Evolutionary conservation across 768 basidiomycete species (phyloP).

Genomic region (Kwoniella botswanensis): DNA sequence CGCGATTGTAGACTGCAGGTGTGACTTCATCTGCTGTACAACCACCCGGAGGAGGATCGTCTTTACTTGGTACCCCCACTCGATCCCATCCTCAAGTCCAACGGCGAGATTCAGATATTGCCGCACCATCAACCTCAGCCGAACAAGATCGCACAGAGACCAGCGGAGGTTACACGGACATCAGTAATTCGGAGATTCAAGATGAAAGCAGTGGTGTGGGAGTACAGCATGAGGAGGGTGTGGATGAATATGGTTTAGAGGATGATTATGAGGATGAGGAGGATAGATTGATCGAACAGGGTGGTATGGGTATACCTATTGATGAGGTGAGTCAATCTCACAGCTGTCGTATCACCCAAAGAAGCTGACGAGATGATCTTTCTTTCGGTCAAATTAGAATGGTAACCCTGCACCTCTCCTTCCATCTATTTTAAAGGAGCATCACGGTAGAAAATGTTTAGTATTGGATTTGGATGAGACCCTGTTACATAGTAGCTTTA

Average conservation of each 20-base stretch:
- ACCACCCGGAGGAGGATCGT: slow-evolving; percentile 77
- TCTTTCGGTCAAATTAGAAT: slow-evolving; percentile 64
- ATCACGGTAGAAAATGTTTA: slow-evolving; percentile 88
- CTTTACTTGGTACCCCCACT: slow-evolving; percentile 51
- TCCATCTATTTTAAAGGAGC: slow-evolving; percentile 77
- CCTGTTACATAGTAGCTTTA: slow-evolving; percentile 95
- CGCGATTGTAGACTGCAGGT: slow-evolving; percentile 69
- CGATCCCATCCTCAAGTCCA: slow-evolving; percentile 59
- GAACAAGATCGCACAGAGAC: slow-evolving; percentile 39
- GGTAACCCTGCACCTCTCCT: slow-evolving; percentile 85
- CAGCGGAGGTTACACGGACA: slow-evolving; percentile 42
- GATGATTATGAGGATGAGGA: slow-evolving; percentile 78
- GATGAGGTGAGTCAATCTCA: slow-evolving; percentile 71
- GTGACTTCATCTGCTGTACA: slow-evolving; percentile 91
- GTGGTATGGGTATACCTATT: slow-evolving; percentile 92
- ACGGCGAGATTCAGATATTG: slow-evolving; percentile 35
- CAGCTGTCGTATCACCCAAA: neutral
- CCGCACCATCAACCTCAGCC: slow-evolving; percentile 54
- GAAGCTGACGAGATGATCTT: slow-evolving; percentile 16
- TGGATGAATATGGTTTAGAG: slow-evolving; percentile 49
- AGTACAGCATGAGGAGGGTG: slow-evolving; percentile 65
- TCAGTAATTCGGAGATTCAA: slow-evolving; percentile 60
- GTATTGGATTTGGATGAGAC: slow-evolving; percentile 98
- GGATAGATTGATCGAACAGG: slow-evolving; percentile 82
- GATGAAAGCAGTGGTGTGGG: slow-evolving; percentile 73